These are phyloP conservation scores for Metschnikowia borealis DNA, from an alignment of 805 yeast genomes.

Conservation along the genomic window DNA sequence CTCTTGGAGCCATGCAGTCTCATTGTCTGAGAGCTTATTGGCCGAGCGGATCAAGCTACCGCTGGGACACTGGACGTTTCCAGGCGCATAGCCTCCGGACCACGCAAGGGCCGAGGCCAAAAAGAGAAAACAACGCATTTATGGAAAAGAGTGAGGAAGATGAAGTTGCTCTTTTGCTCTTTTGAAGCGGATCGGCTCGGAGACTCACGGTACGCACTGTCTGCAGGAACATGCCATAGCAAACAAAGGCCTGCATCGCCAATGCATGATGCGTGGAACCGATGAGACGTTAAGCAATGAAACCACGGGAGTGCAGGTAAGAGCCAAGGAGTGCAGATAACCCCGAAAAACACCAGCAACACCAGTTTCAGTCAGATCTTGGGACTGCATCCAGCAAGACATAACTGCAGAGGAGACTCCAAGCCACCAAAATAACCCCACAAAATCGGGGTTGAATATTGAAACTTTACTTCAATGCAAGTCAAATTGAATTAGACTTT, in stretches of 20 bases:
- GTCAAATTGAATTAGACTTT: too few species aligned
- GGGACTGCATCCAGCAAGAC: too few species aligned
- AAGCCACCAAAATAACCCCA: too few species aligned
- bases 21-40: constrained; percentile 8
- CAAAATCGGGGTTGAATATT: too few species aligned
- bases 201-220: background rate
- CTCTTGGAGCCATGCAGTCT: constrained; percentile 14
- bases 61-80: constrained; percentile 14
- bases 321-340: too few species aligned
- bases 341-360: too few species aligned
- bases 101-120: constrained; percentile 14
- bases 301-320: too few species aligned
- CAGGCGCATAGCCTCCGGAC: constrained; percentile 18
- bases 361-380: too few species aligned
- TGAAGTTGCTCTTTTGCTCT: background rate
- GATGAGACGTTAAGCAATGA: background rate
- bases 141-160: background rate
- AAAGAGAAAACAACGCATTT: constrained; percentile 7
- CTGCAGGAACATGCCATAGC: background rate
- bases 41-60: constrained; percentile 14
- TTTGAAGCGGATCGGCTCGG: too few species aligned
- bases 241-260: background rate
- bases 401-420: too few species aligned
- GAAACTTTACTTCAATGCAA: too few species aligned
- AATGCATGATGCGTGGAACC: background rate